A percentile compares a stretch with the other conserved stretches of the same genome.
Evolutionary conservation across 768 basidiomycete genomes (phyloP).

Genomic region (Coprinellus aureogranulatus): DNA sequence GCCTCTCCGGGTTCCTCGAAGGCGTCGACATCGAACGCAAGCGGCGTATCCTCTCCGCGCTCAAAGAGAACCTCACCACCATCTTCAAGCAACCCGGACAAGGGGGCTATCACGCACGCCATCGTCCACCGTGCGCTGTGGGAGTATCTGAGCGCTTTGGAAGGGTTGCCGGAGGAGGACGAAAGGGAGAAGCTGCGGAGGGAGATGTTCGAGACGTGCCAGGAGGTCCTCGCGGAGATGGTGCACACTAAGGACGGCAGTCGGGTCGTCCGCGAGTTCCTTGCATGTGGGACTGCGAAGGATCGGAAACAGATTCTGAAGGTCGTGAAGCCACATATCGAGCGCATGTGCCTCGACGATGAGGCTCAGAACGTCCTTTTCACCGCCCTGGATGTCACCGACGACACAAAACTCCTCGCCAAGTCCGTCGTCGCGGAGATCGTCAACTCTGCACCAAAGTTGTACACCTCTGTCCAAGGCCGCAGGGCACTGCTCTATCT

Average conservation of each 20-base stretch:
- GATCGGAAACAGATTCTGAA: slow-evolving; percentile 92
- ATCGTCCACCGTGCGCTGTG: slow-evolving; percentile 84
- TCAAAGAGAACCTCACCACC: slow-evolving; percentile 71
- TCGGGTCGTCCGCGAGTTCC: slow-evolving; percentile 79
- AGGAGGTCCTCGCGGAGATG: slow-evolving; percentile 86
- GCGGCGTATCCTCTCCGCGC: slow-evolving; percentile 61
- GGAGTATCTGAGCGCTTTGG: slow-evolving; percentile 76
- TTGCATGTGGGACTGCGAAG: slow-evolving; percentile 84
- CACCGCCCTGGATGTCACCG: slow-evolving; percentile 85
- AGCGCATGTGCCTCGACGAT: slow-evolving; percentile 83
- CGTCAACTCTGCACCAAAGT: slow-evolving; percentile 50
- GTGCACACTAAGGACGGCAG: slow-evolving; percentile 93
- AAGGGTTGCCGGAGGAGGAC: slow-evolving; percentile 52
- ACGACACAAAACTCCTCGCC: slow-evolving; percentile 87
- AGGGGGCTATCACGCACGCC: slow-evolving; percentile 82
- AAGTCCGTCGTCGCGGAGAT: slow-evolving; percentile 79
- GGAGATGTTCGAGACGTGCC: slow-evolving; percentile 84
- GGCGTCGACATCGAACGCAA: slow-evolving; percentile 60
- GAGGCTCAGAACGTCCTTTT: slow-evolving; percentile 90
- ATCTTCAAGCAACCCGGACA: slow-evolving; percentile 94
- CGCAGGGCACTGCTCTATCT: slow-evolving; percentile 82
- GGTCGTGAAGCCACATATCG: slow-evolving; percentile 83
- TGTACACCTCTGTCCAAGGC: slow-evolving; percentile 67
- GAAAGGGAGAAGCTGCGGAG: slow-evolving; percentile 72
- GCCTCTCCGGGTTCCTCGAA: slow-evolving; percentile 66